Evolutionary conservation across 805 yeast genomes (phyloP).

Genomic region (Kodamaea neixiangensis): DNA sequence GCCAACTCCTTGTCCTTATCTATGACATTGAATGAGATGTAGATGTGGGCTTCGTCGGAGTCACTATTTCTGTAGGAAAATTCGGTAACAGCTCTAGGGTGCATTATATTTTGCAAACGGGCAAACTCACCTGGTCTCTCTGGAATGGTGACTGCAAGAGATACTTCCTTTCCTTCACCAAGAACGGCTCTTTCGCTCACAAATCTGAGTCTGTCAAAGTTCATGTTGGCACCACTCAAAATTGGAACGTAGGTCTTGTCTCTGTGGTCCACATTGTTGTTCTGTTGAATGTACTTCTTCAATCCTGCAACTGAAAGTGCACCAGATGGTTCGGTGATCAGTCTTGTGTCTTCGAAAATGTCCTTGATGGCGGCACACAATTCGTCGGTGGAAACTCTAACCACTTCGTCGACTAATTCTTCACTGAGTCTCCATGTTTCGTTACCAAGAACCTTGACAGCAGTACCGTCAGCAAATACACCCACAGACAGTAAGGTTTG

Average conservation of each 20-base stretch:
- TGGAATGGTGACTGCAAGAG: constrained; percentile 86
- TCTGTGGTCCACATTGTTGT: constrained; percentile 72
- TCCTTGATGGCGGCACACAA: constrained; percentile 96
- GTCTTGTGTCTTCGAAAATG: constrained; percentile 92
- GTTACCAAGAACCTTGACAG: constrained; percentile 85
- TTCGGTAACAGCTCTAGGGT: constrained; percentile 91
- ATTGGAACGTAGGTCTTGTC: constrained; percentile 77
- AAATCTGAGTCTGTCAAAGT: constrained; percentile 92
- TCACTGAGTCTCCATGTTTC: constrained; percentile 85
- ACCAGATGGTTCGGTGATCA: constrained; percentile 95
- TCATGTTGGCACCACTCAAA: constrained; percentile 96
- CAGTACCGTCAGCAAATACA: constrained; percentile 98
- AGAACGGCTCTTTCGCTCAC: constrained; percentile 96
- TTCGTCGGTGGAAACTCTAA: constrained; percentile 86
- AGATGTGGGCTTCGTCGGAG: constrained; percentile 66
- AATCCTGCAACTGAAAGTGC: constrained; percentile 95
- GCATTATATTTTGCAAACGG: constrained; percentile 70
- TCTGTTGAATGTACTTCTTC: constrained; percentile 70
- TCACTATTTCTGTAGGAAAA: constrained; percentile 81
- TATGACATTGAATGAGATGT: constrained; percentile 82
- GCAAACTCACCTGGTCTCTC: constrained; percentile 91
- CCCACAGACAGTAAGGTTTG: constrained; percentile 75
- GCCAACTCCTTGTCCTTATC: constrained; percentile 74
- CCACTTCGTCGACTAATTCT: constrained; percentile 84
- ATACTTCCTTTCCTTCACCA: constrained; percentile 98